Percentiles rank a stretch among this genome's conserved stretches.
These are phyloP conservation scores for Stipa capillata DNA, from an alignment of 176 grass and related monocot species.

Conservation along the genomic window DNA sequence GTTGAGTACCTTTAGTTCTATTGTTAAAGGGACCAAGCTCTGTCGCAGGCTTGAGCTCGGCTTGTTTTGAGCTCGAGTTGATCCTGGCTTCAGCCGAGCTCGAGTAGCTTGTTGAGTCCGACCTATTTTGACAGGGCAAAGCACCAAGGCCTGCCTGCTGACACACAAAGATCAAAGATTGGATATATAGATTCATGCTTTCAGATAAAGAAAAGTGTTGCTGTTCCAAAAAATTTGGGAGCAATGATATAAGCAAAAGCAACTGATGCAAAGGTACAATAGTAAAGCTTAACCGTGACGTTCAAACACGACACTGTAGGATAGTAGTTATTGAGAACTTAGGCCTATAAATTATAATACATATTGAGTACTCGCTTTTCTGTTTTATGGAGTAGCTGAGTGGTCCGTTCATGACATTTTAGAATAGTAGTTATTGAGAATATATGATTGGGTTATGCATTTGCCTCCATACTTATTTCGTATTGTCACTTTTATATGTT, in stretches of 20 bases:
- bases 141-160: no score
- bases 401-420: background rate
- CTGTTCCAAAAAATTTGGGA: background rate
- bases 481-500: background rate
- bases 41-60: no score
- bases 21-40: no score
- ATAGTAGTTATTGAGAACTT: background rate
- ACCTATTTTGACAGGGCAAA: no score
- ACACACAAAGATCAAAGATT: background rate
- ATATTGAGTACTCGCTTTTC: background rate
- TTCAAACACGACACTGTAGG: background rate
- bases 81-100: no score
- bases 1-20: no score
- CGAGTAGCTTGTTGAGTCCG: no score
- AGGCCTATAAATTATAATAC: background rate
- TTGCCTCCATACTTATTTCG: background rate
- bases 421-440: background rate
- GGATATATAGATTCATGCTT: no score
- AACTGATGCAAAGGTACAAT: background rate
- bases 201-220: no score
- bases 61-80: no score
- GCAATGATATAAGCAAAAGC: background rate
- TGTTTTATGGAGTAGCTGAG: background rate
- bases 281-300: background rate
- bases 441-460: background rate